A percentile compares a stretch with the other conserved stretches of the same genome.
Evolutionary conservation across 2,329 filamentous ascomycete genomes (phyloP).

Genomic region (Penicillium sp.): DNA sequence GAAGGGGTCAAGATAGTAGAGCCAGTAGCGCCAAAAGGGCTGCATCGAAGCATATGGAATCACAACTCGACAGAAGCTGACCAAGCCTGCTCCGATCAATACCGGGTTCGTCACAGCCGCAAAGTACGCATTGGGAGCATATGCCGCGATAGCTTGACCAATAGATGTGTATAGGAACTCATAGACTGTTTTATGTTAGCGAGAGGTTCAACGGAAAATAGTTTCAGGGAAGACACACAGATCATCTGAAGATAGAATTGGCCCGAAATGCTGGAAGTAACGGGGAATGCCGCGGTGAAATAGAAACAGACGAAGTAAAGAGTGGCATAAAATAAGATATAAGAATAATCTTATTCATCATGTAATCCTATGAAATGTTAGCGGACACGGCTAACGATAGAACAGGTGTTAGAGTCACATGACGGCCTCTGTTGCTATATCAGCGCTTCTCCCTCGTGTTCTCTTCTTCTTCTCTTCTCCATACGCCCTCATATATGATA

Average conservation of each 20-base stretch:
- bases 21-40: conserved; percentile 45
- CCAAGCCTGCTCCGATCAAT: conserved; percentile 48
- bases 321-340: conserved; percentile 47
- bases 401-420: too few species aligned
- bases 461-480: too few species aligned
- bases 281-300: conserved; percentile 53
- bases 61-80: conserved; percentile 43
- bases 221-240: conserved; percentile 21
- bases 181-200: conserved; percentile 35
- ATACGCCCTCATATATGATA: too few species aligned
- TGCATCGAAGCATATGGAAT: conserved; percentile 40
- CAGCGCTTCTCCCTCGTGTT: too few species aligned
- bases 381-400: too few species aligned
- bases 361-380: too few species aligned
- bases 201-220: too few species aligned
- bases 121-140: conserved; percentile 61
- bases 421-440: too few species aligned
- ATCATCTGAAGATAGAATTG: conserved; percentile 44
- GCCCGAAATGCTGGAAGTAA: conserved; percentile 32
- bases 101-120: conserved; percentile 60
- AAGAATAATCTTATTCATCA: too few species aligned
- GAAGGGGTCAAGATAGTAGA: conserved; percentile 48
- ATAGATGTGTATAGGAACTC: conserved; percentile 45
- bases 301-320: conserved; percentile 58
- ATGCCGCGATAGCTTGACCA: conserved; percentile 56